Base-by-base conservation (phyloP, 1,284 basidiomycete species). In the Tilletia setariae region DNA sequence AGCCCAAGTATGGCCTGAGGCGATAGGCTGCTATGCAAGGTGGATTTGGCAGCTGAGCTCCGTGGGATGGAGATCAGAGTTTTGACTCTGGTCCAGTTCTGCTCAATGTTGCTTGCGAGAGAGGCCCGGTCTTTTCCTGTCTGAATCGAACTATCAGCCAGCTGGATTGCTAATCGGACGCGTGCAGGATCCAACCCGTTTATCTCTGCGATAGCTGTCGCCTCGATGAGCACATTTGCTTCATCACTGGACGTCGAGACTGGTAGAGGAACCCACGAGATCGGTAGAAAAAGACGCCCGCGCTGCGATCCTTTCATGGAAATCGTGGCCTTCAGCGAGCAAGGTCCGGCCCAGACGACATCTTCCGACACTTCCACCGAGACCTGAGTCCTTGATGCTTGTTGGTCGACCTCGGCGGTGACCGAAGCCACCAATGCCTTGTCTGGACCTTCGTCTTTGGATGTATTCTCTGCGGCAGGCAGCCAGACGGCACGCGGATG, bases 1-100 rank as follows among this genome's bases (percentile, higher is more conserved):
- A 40, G n/a, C 9, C 44, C 44, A 2, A 65, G 64, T n/a, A n/a
- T 51, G 9, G 64, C 40, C 49, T 65, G 64, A 35, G 56, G 13
- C 28, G 21, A 15, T 23, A 53, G 21, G 23, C 51, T 53, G 13
- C 23, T 28, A 23, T 53, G 51, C 6, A 28, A 23, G 1, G 51
- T 53, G 21, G 51, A 53, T 6, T 53, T 53, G 23, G 23, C 13
- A 25, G 21, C 21, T 15, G 4, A 28, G 21, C 28, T 23, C 13
- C 21, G 13, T 6, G 51, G 21, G 21, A 53, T 53, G 51, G 51
- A 53, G 23, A 53, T 25, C 13, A 23, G 13, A 11, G 51, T 25
- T 13, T 11, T 15, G 15, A 53, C 15, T 11, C 21, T 21, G 1
- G 51, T 53, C 51, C 51, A 53, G 51, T 19, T 40, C 35, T 40